Conservation (phyloP, 768 basidiomycete genomes). For the Kwoniella mangroviensis region DNA sequence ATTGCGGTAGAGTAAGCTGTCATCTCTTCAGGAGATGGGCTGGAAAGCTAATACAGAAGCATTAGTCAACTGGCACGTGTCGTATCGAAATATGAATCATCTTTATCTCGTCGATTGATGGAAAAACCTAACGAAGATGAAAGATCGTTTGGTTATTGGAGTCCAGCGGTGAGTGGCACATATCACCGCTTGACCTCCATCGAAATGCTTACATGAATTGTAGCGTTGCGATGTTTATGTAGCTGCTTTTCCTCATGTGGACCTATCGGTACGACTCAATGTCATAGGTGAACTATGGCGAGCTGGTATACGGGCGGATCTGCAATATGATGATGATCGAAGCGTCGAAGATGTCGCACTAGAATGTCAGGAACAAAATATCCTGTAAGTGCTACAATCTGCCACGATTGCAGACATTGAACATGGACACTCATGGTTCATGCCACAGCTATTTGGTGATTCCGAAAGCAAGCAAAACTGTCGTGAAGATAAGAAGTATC, state of each 20-base stretch:
- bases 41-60: not conserved
- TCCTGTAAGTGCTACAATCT: conserved; percentile 38
- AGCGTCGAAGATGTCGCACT: conserved; percentile 45
- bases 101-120: conserved; percentile 45
- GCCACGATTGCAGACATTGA: not conserved
- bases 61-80: conserved; percentile 45
- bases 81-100: conserved; percentile 50
- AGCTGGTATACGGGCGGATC: conserved; percentile 53
- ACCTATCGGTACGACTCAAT: conserved; percentile 41
- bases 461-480: conserved; percentile 46
- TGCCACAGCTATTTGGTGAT: conserved; percentile 48
- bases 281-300: conserved; percentile 55
- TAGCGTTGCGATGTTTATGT: conserved; percentile 56
- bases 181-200: conserved; percentile 4
- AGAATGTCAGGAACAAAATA: conserved; percentile 55
- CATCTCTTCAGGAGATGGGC: not conserved
- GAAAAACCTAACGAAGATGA: conserved; percentile 48
- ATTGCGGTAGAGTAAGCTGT: conserved; percentile 51
- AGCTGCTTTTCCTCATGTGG: conserved; percentile 42
- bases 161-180: conserved; percentile 41
- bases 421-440: not conserved
- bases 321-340: conserved; percentile 56
- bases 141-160: conserved; percentile 52
- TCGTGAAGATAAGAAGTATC: conserved; percentile 49
- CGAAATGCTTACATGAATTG: not conserved